Conservation (phyloP, 805 yeast species). For the Kockiozyma suomiensis region DNA sequence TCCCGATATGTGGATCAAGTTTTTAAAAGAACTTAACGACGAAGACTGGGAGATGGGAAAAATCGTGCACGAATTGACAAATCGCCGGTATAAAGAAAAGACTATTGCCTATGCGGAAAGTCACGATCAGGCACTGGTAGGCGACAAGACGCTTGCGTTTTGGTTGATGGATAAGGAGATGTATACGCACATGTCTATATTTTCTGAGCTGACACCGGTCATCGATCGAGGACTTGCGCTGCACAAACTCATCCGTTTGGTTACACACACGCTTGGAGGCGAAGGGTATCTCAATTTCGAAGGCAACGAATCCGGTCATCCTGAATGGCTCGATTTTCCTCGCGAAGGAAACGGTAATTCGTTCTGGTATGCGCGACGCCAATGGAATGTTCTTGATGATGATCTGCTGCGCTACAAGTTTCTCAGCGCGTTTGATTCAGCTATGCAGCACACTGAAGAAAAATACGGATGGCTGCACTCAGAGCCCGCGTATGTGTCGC, state of each 20-base stretch:
- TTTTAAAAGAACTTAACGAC: constrained; percentile 78
- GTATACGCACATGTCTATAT: constrained; percentile 90
- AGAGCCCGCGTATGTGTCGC: constrained; percentile 78
- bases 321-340: constrained; percentile 98
- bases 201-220: constrained; percentile 71
- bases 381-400: constrained; percentile 84
- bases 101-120: constrained; percentile 93
- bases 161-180: constrained; percentile 98
- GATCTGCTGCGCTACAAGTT: constrained; percentile 75
- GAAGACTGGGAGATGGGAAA: constrained; percentile 90
- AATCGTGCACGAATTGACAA: constrained; percentile 79
- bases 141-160: constrained; percentile 93
- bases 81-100: constrained; percentile 83
- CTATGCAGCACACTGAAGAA: constrained; percentile 76
- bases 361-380: constrained; percentile 93
- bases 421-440: constrained; percentile 79
- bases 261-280: constrained; percentile 92
- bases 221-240: constrained; percentile 88
- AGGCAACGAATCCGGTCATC: constrained; percentile 98
- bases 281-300: constrained; percentile 95
- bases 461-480: constrained; percentile 71
- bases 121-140: constrained; percentile 97
- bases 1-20: constrained; percentile 99
- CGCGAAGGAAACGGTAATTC: constrained; percentile 84
- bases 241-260: constrained; percentile 85